Evolutionary conservation across 805 yeast genomes (phyloP).

Genomic region (Schwanniomyces polymorphus): DNA sequence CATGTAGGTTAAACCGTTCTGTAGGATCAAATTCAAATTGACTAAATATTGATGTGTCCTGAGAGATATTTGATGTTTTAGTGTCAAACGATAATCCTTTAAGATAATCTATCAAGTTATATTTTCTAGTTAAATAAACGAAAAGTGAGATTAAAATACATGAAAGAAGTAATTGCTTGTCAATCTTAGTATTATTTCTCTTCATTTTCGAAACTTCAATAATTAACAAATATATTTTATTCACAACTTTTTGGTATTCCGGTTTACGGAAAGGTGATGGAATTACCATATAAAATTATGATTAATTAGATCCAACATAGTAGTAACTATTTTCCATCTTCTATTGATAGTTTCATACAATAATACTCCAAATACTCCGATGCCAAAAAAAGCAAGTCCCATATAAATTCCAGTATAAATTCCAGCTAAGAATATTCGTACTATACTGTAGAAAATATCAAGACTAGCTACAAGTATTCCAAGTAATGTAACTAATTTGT

Average conservation of each 20-base stretch:
- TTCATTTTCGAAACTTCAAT: background rate
- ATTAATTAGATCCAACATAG: conserved; percentile 11
- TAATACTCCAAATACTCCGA: conserved; percentile 2
- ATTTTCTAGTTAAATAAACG: background rate
- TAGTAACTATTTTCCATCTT: conserved; percentile 2
- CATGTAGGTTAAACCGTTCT: conserved; percentile 27
- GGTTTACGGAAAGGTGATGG: background rate
- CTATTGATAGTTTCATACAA: background rate
- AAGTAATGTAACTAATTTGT: background rate
- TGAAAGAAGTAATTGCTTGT: background rate
- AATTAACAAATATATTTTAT: background rate
- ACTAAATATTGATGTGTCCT: conserved; percentile 11
- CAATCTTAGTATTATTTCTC: background rate
- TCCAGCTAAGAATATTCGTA: conserved; percentile 14
- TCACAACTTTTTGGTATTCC: background rate
- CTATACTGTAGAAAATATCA: conserved; percentile 16
- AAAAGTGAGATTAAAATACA: background rate
- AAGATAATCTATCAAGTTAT: background rate
- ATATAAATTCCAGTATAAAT: conserved; percentile 8
- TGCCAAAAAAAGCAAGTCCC: conserved; percentile 10
- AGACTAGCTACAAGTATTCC: conserved; percentile 4
- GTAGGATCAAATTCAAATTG: conserved; percentile 23
- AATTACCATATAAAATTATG: conserved; percentile 14
- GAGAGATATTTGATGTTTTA: no score
- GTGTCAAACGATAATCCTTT: background rate